Conservation (phyloP, 208 protist genomes). For the Acanthamoeba lenticulata region DNA sequence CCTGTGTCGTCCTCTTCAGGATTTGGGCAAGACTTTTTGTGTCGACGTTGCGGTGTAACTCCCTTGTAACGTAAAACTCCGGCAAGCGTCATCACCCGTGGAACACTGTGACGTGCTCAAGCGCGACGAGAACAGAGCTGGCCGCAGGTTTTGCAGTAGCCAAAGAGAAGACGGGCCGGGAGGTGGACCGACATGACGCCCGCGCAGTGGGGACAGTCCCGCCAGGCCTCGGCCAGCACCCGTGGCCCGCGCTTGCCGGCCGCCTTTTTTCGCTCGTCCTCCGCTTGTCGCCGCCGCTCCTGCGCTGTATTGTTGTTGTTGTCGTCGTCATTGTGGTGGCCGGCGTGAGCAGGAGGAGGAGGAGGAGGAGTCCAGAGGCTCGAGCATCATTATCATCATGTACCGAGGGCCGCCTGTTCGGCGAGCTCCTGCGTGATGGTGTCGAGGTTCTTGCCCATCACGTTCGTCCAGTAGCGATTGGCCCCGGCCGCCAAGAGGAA, state of each 20-base stretch:
- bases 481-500: not conserved
- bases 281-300: not conserved
- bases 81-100: no score
- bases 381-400: not conserved
- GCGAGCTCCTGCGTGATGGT: not conserved
- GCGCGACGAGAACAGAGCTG: no score
- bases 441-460: not conserved
- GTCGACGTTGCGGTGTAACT: no score
- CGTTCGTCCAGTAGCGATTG: not conserved
- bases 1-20: no score
- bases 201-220: not conserved
- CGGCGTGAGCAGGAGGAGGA: not conserved
- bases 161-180: not conserved
- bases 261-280: not conserved
- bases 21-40: no score
- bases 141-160: not conserved
- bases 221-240: not conserved
- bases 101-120: no score
- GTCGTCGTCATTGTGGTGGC: no score
- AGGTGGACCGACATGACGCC: not conserved
- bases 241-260: not conserved
- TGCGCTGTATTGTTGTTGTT: not conserved
- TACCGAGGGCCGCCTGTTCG: not conserved
- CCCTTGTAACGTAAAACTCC: no score
- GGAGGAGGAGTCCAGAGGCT: not conserved